Percentiles rank a stretch among this genome's conserved stretches.
Evolutionary conservation across 2,329 filamentous ascomycete genomes (phyloP).

Genomic region (Tolypocladium nubicola): DNA sequence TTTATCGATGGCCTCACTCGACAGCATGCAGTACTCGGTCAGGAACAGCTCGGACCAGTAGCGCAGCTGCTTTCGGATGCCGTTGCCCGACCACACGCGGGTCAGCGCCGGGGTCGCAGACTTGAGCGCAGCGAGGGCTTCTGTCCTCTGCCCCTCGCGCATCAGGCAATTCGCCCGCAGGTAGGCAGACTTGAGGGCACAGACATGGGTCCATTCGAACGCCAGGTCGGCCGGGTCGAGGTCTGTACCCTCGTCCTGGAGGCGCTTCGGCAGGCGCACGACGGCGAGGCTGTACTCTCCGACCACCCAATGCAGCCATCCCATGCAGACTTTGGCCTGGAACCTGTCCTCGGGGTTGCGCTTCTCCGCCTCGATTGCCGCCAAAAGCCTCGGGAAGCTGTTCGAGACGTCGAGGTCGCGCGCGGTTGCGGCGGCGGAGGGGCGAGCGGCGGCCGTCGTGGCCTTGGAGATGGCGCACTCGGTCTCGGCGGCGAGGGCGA

Average conservation of each 20-base stretch:
- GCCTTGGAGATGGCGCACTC: slow-evolving; percentile 54
- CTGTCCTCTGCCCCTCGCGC: slow-evolving; percentile 34
- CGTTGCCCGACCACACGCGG: slow-evolving; percentile 37
- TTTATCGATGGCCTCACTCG: slow-evolving; percentile 46
- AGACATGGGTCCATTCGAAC: slow-evolving; percentile 72
- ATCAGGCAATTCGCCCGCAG: slow-evolving; percentile 58
- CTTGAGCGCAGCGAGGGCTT: slow-evolving; percentile 57
- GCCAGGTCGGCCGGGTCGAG: slow-evolving; percentile 42
- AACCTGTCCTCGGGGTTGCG: slow-evolving; percentile 48
- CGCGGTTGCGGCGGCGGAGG: slow-evolving; percentile 30
- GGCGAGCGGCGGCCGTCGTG: slow-evolving; percentile 27
- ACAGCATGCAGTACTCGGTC: slow-evolving; percentile 63
- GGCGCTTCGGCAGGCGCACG: slow-evolving; percentile 50
- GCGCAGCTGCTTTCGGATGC: slow-evolving; percentile 53
- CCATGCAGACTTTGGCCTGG: slow-evolving; percentile 74
- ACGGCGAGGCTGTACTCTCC: slow-evolving; percentile 56
- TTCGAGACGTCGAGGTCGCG: slow-evolving; percentile 33
- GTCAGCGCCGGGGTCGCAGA: slow-evolving; percentile 55
- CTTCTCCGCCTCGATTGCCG: slow-evolving; percentile 48
- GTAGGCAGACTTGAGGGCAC: slow-evolving; percentile 68
- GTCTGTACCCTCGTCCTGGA: slow-evolving; percentile 43
- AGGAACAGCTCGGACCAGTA: slow-evolving; percentile 73
- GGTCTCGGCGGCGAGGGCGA: slow-evolving; percentile 58
- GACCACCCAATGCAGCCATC: slow-evolving; percentile 73
- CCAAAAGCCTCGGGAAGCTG: slow-evolving; percentile 39